These are phyloP conservation scores for Mortierella sp. DNA, from an alignment of 371 early-diverging fungal genomes.

Conservation along the genomic window DNA sequence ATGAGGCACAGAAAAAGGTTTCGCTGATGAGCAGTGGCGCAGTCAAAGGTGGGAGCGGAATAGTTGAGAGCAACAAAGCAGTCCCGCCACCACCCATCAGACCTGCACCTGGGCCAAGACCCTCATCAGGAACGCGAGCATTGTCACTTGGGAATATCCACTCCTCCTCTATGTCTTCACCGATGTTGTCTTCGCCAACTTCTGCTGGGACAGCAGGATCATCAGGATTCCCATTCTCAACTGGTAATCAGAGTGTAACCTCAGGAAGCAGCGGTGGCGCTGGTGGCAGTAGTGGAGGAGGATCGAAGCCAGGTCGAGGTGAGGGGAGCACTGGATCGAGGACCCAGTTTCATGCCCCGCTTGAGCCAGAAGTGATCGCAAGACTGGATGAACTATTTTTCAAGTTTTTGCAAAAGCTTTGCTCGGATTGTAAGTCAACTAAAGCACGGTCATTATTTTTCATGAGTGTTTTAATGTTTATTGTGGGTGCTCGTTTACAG, in stretches of 20 bases:
- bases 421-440: conserved; percentile 65
- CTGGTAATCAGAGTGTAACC: not conserved
- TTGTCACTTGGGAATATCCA: conserved; percentile 14
- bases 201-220: conserved; percentile 4
- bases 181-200: conserved; percentile 1
- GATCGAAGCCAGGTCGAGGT: conserved; percentile 3
- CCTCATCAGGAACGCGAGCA: not conserved
- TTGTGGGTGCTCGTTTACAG: too few relatives aligned
- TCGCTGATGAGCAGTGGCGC: not conserved
- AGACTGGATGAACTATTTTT: conserved; percentile 70
- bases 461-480: not conserved
- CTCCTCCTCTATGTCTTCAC: not conserved
- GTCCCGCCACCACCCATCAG: not conserved
- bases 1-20: conserved; percentile 12
- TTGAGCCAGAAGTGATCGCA: conserved; percentile 63
- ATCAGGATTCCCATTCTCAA: conserved; percentile 6
- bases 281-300: conserved; percentile 2
- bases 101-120: not conserved
- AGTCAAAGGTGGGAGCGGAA: not conserved
- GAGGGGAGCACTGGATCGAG: conserved; percentile 22
- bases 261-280: not conserved
- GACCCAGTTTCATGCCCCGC: conserved; percentile 61
- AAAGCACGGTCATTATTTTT: not conserved
- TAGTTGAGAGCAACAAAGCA: not conserved
- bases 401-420: conserved; percentile 69